These are phyloP conservation scores for Colletotrichum sp. DNA, from an alignment of 2,329 filamentous ascomycete genomes.

Conservation along the genomic window DNA sequence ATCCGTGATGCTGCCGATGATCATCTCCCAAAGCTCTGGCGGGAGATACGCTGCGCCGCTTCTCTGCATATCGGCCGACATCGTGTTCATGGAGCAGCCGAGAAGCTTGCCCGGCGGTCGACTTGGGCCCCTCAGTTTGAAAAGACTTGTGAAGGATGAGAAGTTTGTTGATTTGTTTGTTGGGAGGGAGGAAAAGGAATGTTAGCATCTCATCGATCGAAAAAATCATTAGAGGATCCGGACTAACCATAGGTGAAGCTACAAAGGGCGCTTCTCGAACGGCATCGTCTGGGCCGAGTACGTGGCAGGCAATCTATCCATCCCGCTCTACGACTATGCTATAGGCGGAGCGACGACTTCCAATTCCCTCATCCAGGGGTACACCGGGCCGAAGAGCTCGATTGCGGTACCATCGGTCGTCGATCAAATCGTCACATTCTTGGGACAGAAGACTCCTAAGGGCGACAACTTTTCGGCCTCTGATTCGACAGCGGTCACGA, in stretches of 20 bases:
- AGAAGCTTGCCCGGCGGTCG: background rate
- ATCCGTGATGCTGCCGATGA: slow-evolving; percentile 19
- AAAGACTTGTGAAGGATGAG: background rate
- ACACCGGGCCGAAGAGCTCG: slow-evolving; percentile 1
- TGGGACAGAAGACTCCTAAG: background rate
- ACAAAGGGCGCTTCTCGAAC: slow-evolving; percentile 13
- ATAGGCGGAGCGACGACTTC: slow-evolving; percentile 13
- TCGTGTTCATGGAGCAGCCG: background rate
- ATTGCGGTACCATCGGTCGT: slow-evolving; percentile 6
- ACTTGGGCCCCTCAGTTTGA: background rate
- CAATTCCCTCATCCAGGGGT: slow-evolving; percentile 2
- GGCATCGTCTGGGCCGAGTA: slow-evolving; percentile 18
- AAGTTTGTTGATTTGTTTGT: background rate
- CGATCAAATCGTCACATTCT: slow-evolving; percentile 1
- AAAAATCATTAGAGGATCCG: fast-evolving
- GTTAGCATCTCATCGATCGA: background rate
- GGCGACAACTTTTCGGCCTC: background rate
- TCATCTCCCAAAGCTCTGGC: slow-evolving; percentile 16
- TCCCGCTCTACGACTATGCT: slow-evolving; percentile 19
- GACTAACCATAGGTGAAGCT: background rate
- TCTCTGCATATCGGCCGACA: background rate
- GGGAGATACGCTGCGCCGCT: background rate
- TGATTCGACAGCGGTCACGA: background rate
- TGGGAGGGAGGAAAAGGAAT: background rate
- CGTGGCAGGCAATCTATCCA: slow-evolving; percentile 8